These are phyloP conservation scores for Emergomyces africanus DNA, from an alignment of 2,329 filamentous ascomycete species.

Conservation along the genomic window DNA sequence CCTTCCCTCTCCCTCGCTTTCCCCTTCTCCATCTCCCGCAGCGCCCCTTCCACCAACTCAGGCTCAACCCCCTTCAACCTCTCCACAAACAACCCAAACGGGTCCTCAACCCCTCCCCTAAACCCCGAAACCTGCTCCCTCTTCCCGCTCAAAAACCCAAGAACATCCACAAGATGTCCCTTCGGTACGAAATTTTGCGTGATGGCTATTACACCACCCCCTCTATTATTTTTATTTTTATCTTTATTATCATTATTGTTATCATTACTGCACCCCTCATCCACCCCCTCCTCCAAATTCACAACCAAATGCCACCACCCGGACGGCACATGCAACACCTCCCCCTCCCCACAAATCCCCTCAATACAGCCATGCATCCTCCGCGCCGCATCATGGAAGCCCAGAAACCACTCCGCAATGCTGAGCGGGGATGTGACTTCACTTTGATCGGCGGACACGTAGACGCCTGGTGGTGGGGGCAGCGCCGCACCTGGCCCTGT, in stretches of 20 bases:
- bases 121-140: slow-evolving; percentile 83
- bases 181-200: slow-evolving; percentile 90
- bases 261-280: neutral
- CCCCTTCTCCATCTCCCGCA: slow-evolving; percentile 49
- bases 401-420: slow-evolving; percentile 91
- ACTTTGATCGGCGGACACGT: slow-evolving; percentile 74
- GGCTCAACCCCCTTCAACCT: slow-evolving; percentile 47
- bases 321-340: slow-evolving; percentile 82
- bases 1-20: slow-evolving; percentile 51
- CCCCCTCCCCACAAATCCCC: slow-evolving; percentile 70
- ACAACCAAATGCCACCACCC: slow-evolving; percentile 97
- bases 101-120: slow-evolving; percentile 50
- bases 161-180: slow-evolving; percentile 58
- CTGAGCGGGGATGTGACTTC: slow-evolving; percentile 89
- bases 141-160: slow-evolving; percentile 71
- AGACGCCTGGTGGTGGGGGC: slow-evolving; percentile 72
- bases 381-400: slow-evolving; percentile 76
- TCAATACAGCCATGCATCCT: slow-evolving; percentile 65
- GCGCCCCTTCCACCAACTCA: slow-evolving; percentile 51
- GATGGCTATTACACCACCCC: slow-evolving; percentile 50
- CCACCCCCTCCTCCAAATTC: slow-evolving; percentile 35
- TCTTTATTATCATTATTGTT: slow-evolving; percentile 26
- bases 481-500: slow-evolving; percentile 13
- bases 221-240: neutral
- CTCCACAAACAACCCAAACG: slow-evolving; percentile 62